Percentiles rank a stretch among this genome's conserved stretches.
phyloP scores from a whole-genome alignment of 306 rosid genomes.

The barrel medic (Medicago truncatula) region DNA sequence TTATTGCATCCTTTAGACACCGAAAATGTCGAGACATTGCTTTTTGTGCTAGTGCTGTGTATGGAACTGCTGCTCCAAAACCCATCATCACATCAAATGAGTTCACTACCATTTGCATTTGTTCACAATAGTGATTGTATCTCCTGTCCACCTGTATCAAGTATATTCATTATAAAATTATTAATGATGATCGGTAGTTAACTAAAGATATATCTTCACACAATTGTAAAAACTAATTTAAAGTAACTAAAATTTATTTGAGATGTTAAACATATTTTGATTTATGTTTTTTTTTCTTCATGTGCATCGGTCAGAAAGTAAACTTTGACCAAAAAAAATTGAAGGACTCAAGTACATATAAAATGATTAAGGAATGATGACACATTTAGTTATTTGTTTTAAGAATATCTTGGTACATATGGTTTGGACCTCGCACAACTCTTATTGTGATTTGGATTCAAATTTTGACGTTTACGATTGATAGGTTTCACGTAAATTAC shows the following conservation, averaged over 20 bases:
- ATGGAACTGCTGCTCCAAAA: slow-evolving; percentile 87
- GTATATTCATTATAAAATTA: not conserved
- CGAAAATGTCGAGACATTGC: slow-evolving; percentile 98
- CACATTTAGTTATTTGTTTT: not conserved
- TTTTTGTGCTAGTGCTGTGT: slow-evolving; percentile 91
- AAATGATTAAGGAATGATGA: too few species aligned
- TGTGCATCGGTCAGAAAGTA: too few species aligned
- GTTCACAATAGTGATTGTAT: slow-evolving; percentile 92
- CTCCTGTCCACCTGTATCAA: slow-evolving; percentile 81
- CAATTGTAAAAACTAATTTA: not conserved
- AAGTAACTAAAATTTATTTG: not conserved
- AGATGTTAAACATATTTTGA: too few species aligned
- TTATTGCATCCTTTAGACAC: slow-evolving; percentile 85
- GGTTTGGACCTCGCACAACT: not conserved
- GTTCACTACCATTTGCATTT: slow-evolving; percentile 96
- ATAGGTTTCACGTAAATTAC: too few species aligned
- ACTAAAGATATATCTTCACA: too few species aligned
- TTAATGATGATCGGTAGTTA: too few species aligned
- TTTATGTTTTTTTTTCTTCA: too few species aligned
- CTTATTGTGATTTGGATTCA: not conserved
- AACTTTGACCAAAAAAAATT: too few species aligned
- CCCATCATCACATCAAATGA: slow-evolving; percentile 95
- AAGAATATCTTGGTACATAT: not conserved
- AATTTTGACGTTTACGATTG: too few species aligned
- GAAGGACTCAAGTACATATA: too few species aligned